A percentile compares a stretch with the other conserved stretches of the same genome.
Evolutionary conservation across 2,329 filamentous ascomycete genomes (phyloP).

Genomic region (Ploettnerulaceae sp.): DNA sequence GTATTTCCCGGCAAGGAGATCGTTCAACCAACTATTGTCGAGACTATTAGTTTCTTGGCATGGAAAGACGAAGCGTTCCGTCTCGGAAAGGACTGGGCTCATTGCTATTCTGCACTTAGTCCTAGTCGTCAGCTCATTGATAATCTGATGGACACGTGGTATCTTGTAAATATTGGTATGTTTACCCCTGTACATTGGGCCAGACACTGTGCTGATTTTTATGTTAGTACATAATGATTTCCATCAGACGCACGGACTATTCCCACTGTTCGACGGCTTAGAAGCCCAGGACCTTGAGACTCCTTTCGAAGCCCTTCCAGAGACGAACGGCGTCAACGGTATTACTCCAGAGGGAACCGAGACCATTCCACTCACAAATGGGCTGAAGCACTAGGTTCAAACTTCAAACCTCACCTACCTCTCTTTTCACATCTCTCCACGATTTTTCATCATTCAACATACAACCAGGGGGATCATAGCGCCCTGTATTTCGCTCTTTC

Average conservation of each 20-base stretch:
- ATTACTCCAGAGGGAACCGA: conserved; percentile 11
- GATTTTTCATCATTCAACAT: conserved; percentile 32
- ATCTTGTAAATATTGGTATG: conserved; percentile 89
- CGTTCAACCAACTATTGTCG: conserved; percentile 99
- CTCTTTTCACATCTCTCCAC: conserved; percentile 4
- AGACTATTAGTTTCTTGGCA: conserved; percentile 93
- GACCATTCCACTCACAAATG: conserved; percentile 24
- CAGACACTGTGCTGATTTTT: conserved; percentile 25
- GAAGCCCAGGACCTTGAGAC: conserved; percentile 60
- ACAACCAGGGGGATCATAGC: conserved; percentile 14
- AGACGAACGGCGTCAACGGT: conserved; percentile 18
- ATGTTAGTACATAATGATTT: conserved; percentile 90
- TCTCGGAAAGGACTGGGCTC: conserved; percentile 88
- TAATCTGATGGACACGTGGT: conserved; percentile 83
- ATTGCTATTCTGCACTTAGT: conserved; percentile 74
- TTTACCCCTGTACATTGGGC: conserved; percentile 13
- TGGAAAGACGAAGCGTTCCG: conserved; percentile 99
- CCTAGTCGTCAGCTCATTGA: conserved; percentile 77
- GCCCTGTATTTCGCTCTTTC: conserved; percentile 4
- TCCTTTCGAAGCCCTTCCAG: conserved; percentile 23
- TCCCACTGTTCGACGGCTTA: conserved; percentile 78
- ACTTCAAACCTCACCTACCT: neutral
- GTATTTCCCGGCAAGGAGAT: conserved; percentile 99
- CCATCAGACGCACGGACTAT: conserved; percentile 76
- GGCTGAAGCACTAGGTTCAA: conserved; percentile 6